Evolutionary conservation across 768 basidiomycete genomes (phyloP).

Genomic region (Artomyces pyxidatus): DNA sequence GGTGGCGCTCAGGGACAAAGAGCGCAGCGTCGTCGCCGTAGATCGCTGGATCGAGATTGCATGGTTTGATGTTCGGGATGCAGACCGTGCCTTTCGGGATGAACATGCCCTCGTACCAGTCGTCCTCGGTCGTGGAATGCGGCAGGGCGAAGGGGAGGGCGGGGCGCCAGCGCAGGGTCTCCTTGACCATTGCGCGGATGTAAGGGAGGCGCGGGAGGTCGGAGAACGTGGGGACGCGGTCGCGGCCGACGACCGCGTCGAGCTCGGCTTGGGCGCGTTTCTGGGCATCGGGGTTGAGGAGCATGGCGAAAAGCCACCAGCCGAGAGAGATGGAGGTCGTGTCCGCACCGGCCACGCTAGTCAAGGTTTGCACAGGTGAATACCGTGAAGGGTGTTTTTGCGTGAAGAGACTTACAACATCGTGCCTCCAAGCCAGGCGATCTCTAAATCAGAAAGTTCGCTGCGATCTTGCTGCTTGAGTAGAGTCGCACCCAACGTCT

Average conservation of each 20-base stretch:
- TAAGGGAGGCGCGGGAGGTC: slow-evolving; percentile 7
- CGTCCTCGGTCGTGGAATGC: slow-evolving; percentile 18
- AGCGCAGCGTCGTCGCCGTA: slow-evolving; percentile 18
- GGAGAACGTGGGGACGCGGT: slow-evolving; percentile 5
- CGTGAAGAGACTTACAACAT: slow-evolving; percentile 8
- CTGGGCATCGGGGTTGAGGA: slow-evolving; percentile 1
- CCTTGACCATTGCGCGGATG: slow-evolving; percentile 11
- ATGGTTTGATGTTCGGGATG: slow-evolving; percentile 22
- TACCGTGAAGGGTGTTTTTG: too few species aligned
- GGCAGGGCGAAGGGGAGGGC: slow-evolving; percentile 6
- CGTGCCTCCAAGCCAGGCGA: slow-evolving; percentile 2
- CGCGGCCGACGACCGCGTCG: slow-evolving; percentile 4
- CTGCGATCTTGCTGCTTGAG: slow-evolving; percentile 8
- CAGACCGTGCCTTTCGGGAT: slow-evolving; percentile 30
- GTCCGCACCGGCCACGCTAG: not conserved
- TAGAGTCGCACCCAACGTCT: slow-evolving; percentile 1
- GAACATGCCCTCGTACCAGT: slow-evolving; percentile 19
- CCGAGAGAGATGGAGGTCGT: not conserved
- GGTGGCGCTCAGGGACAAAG: slow-evolving; percentile 17
- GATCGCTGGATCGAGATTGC: slow-evolving; percentile 18
- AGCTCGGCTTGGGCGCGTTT: slow-evolving; percentile 1
- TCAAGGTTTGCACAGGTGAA: too few species aligned
- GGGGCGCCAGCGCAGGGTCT: slow-evolving; percentile 6
- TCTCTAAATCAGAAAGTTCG: slow-evolving; percentile 2
- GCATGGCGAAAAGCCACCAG: slow-evolving; percentile 6